Conservation (phyloP, 495 filamentous ascomycete species). For the Oidiodendron maius region DNA sequence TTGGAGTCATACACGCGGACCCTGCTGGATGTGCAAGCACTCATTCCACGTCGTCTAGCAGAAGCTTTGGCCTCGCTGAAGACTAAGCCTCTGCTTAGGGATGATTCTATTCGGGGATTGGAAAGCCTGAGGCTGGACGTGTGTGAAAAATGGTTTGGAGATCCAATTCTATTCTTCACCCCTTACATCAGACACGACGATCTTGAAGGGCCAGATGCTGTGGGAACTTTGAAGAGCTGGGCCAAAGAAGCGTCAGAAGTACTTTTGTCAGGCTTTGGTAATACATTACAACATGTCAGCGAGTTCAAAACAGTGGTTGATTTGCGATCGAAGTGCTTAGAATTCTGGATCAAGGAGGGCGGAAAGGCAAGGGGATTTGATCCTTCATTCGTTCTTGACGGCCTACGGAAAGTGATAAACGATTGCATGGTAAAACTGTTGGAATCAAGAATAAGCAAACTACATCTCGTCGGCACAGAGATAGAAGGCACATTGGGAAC, state of each 20-base stretch:
- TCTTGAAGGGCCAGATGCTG: slow-evolving; percentile 56
- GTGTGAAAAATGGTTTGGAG: slow-evolving; percentile 73
- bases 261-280: slow-evolving; percentile 53
- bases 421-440: slow-evolving; percentile 54
- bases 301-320: slow-evolving; percentile 64
- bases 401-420: slow-evolving; percentile 64
- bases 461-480: slow-evolving; percentile 54
- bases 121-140: slow-evolving; percentile 76
- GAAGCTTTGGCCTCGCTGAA: slow-evolving; percentile 67
- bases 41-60: slow-evolving; percentile 67
- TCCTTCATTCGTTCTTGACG: slow-evolving; percentile 57
- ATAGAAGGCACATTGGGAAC: slow-evolving; percentile 41
- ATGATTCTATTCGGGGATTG: slow-evolving; percentile 55
- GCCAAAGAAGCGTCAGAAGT: slow-evolving; percentile 61
- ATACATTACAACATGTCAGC: slow-evolving; percentile 44
- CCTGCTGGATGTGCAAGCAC: slow-evolving; percentile 63
- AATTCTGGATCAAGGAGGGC: slow-evolving; percentile 63
- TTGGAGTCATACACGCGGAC: slow-evolving; percentile 73
- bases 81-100: slow-evolving; percentile 59
- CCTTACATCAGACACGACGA: slow-evolving; percentile 88
- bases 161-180: slow-evolving; percentile 79
- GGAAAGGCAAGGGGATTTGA: slow-evolving; percentile 47
- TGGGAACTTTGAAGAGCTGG: slow-evolving; percentile 66
- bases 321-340: slow-evolving; percentile 61
- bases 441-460: slow-evolving; percentile 47